Evolutionary conservation across 345 rosid species (phyloP), one percentile per base, ranked within the genome.

Genomic region (Gossypioides kirkii): DNA sequence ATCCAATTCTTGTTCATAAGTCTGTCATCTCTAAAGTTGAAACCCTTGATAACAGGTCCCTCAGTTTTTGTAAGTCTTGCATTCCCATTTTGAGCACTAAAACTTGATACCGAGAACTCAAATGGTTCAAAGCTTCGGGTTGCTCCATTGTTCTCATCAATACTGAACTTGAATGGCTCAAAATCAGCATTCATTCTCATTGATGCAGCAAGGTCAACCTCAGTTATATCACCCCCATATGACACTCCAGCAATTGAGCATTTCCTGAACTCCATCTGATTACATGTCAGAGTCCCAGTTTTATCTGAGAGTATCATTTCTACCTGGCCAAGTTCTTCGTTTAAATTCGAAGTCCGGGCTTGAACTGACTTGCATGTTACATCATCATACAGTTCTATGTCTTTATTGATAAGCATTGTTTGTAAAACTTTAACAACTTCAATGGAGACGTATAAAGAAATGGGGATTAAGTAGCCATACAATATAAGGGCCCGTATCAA

Each of bases 261-360:
- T 81, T 89, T 91, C 83, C 82, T 74, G 64, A 91, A 89, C 17
- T 91, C 93, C 97, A 91, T 91, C 77, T 78, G 94, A 69, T 91
- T 89, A 78, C 97, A 86, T 11, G 97, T 91, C 86, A 91, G 81
- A 20, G 97, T 91, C 60, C 95, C 97, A 1, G 95, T 91, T 83
- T 91, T 91, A 74, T 89, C 97, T 2, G 97, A 87, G 16, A 89
- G 79, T 74, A 89, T 84, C 0, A 86, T 91, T 41, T 90, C 88
- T 22, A 91, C 94, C 79, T 87, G 97, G 56, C 97, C 97, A 14
- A 91, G 86, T 78, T 91, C 97, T 77, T 89, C 92, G 64, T 89
- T 91, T 59, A 89, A 77, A 69, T 91, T 91, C 5, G 94, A 91
- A 38, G 97, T 89, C 42, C 91, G 81, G 9, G 97, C 94, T 70